phyloP scores from a whole-genome alignment of 495 filamentous ascomycete genomes.

The Aspergillus biplanus region DNA sequence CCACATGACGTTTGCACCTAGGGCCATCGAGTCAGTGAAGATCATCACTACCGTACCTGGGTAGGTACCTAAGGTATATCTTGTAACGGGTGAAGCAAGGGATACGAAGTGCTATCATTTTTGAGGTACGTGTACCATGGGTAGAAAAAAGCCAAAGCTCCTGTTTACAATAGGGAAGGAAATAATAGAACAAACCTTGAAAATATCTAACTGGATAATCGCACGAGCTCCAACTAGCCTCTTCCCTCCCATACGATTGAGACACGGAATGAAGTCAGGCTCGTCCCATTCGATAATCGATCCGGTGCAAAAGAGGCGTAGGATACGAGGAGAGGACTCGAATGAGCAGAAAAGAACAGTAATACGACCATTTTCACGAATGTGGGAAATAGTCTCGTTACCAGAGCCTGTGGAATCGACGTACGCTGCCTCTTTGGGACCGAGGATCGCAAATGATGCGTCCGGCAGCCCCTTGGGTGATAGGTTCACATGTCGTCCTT shows the following conservation, averaged over 20 bases:
- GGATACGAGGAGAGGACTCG: constrained; percentile 62
- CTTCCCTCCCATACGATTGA: constrained; percentile 33
- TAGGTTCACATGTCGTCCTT: constrained; percentile 63
- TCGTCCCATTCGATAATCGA: constrained; percentile 63
- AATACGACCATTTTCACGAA: constrained; percentile 75
- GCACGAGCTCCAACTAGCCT: constrained; percentile 57
- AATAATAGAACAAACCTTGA: constrained; percentile 54
- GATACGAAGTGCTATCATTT: too few relatives aligned
- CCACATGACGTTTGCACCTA: constrained; percentile 63
- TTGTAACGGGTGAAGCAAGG: too few relatives aligned
- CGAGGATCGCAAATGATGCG: constrained; percentile 61
- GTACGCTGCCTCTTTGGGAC: constrained; percentile 64
- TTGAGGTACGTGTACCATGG: background rate
- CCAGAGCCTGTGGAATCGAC: constrained; percentile 74
- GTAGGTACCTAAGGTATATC: too few relatives aligned
- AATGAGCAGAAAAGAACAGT: constrained; percentile 76
- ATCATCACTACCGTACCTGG: too few relatives aligned
- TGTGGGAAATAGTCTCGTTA: constrained; percentile 70
- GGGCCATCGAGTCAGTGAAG: background rate
- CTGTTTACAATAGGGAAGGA: background rate
- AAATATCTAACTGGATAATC: constrained; percentile 66
- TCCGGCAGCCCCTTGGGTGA: constrained; percentile 68
- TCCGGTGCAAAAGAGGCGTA: constrained; percentile 72
- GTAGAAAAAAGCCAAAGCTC: background rate
- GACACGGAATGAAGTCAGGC: constrained; percentile 22